Percentiles rank a stretch among this genome's conserved stretches.
Conservation (phyloP, 2,329 filamentous ascomycete species). For the Tolypocladium ophioglossoides region DNA sequence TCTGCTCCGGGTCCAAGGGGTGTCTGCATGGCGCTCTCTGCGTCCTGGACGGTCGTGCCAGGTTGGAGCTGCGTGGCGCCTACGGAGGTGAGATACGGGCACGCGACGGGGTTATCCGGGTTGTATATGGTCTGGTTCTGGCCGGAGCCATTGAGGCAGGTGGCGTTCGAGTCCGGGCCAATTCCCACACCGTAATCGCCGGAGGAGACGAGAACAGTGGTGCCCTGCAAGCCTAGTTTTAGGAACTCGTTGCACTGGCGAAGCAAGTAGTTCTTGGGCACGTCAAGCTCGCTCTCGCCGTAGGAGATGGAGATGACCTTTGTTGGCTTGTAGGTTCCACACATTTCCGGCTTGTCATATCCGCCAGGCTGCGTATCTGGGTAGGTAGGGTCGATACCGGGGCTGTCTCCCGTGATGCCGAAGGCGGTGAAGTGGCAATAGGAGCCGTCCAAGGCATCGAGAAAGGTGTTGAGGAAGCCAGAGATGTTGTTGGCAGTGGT, state of each 20-base stretch:
- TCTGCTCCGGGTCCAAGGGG: slow-evolving; percentile 5
- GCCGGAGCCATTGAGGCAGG: slow-evolving; percentile 5
- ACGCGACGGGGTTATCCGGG: background rate
- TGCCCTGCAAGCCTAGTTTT: slow-evolving; percentile 29
- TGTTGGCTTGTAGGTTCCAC: slow-evolving; percentile 19
- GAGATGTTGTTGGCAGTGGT: slow-evolving; percentile 29
- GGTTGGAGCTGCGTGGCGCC: slow-evolving; percentile 1
- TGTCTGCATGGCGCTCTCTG: slow-evolving; percentile 6
- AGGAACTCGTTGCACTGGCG: slow-evolving; percentile 27
- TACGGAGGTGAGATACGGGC: slow-evolving; percentile 1
- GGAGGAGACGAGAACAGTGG: slow-evolving; percentile 23
- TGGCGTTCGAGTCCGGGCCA: background rate
- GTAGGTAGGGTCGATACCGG: slow-evolving; percentile 32
- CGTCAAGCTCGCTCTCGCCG: slow-evolving; percentile 34
- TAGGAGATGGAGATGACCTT: slow-evolving; percentile 32
- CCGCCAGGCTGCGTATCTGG: slow-evolving; percentile 35
- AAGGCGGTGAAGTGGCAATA: slow-evolving; percentile 40
- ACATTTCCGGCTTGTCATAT: slow-evolving; percentile 30
- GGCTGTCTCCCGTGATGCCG: slow-evolving; percentile 11
- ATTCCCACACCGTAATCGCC: slow-evolving; percentile 20
- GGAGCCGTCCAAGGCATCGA: slow-evolving; percentile 39
- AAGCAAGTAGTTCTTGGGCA: slow-evolving; percentile 35
- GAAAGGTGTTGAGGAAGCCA: slow-evolving; percentile 29
- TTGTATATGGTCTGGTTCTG: slow-evolving; percentile 6
- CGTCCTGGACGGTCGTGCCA: slow-evolving; percentile 1